Evolutionary conservation across 2,329 filamentous ascomycete genomes (phyloP).

Genomic region (Aspergillus chevalieri): DNA sequence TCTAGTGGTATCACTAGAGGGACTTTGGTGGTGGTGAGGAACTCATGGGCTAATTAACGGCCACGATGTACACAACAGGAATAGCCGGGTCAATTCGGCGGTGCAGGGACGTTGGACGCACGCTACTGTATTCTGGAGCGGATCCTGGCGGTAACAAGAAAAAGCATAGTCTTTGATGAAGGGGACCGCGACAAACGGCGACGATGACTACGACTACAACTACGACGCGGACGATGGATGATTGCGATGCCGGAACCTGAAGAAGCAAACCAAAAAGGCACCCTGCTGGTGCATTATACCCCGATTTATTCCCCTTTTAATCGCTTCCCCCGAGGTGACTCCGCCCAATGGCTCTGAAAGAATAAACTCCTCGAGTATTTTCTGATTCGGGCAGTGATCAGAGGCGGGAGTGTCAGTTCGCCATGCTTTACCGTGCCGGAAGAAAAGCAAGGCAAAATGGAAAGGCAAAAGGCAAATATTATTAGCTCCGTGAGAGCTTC

Average conservation of each 20-base stretch:
- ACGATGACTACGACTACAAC: not conserved
- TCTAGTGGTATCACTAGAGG: not conserved
- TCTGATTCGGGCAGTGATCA: slow-evolving; percentile 19
- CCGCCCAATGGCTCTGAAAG: not conserved
- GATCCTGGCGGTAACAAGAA: not conserved
- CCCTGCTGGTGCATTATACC: not conserved
- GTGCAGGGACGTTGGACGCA: not conserved
- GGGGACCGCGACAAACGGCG: not conserved
- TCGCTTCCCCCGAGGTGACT: not conserved
- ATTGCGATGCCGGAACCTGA: not conserved
- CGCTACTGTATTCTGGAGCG: not conserved
- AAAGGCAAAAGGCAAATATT: not conserved
- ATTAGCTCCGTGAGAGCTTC: too few relatives aligned
- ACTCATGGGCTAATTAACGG: not conserved
- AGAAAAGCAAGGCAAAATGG: slow-evolving; percentile 1
- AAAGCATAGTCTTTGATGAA: not conserved
- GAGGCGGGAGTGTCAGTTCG: slow-evolving; percentile 11
- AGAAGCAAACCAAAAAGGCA: not conserved
- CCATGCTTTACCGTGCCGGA: slow-evolving; percentile 5
- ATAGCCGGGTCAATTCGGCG: not conserved
- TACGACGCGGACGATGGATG: not conserved
- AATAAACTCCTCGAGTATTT: slow-evolving; percentile 11
- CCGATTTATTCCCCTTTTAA: not conserved
- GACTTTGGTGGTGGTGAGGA: not conserved
- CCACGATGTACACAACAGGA: not conserved